Evolutionary conservation across 768 basidiomycete species (phyloP).

Genomic region (Lactarius sp.): DNA sequence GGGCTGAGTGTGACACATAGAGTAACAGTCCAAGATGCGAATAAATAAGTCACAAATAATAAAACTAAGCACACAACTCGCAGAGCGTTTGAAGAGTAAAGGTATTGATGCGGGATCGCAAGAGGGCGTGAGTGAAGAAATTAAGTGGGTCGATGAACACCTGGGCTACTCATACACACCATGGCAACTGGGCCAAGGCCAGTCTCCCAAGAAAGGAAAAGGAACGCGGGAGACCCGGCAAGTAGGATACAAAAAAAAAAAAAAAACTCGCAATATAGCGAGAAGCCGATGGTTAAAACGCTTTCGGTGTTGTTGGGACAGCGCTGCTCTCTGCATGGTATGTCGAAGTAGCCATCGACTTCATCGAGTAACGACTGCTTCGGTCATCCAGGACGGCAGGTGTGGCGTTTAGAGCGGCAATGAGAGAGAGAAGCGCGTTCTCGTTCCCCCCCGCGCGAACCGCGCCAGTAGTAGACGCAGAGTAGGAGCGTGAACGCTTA

Average conservation of each 20-base stretch:
- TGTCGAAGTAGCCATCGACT: conserved; percentile 5
- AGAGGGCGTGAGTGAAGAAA: background rate
- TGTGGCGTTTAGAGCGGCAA: conserved; percentile 20
- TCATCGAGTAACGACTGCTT: conserved; percentile 2
- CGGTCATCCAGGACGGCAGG: background rate
- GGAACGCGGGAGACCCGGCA: background rate
- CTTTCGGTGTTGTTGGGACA: conserved; percentile 15
- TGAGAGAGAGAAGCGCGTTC: conserved; percentile 20
- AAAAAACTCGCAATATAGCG: background rate
- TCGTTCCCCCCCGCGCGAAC: conserved; percentile 6
- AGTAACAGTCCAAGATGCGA: background rate
- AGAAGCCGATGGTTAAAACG: conserved; percentile 6
- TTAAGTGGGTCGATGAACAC: background rate
- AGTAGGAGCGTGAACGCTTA: conserved; percentile 15
- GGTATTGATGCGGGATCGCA: conserved; percentile 19
- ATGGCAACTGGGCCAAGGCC: background rate
- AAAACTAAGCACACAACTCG: conserved; percentile 12
- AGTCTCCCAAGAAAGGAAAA: background rate
- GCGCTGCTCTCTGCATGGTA: conserved; percentile 1
- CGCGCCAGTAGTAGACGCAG: conserved; percentile 7
- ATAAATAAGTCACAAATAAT: conserved; percentile 14
- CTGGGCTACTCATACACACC: conserved; percentile 10
- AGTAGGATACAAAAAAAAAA: background rate
- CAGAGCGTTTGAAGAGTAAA: conserved; percentile 10
- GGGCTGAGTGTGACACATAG: background rate